Conservation (phyloP, 2,329 filamentous ascomycete species). For the Akanthomyces lecanii region DNA sequence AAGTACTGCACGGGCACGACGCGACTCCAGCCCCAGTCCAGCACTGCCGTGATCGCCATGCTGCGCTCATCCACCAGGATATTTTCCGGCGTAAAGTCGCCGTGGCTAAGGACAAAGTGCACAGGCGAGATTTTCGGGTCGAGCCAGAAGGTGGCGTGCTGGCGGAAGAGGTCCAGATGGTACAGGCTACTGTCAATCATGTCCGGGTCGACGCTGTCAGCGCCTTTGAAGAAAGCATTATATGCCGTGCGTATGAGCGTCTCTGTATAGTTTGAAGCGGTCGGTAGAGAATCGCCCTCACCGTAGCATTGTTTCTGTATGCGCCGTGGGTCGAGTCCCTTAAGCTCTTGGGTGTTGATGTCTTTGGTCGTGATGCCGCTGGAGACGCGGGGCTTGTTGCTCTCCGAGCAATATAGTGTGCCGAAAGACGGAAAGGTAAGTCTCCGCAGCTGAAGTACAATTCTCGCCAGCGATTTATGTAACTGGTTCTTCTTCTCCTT, state of each 20-base stretch:
- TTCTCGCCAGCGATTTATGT: slow-evolving; percentile 16
- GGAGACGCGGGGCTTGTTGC: slow-evolving; percentile 15
- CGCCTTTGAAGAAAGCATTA: slow-evolving; percentile 23
- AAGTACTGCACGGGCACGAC: slow-evolving; percentile 22
- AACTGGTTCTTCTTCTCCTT: slow-evolving; percentile 4
- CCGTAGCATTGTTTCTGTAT: slow-evolving; percentile 19
- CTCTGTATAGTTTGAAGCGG: slow-evolving; percentile 23
- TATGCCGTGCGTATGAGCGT: slow-evolving; percentile 25
- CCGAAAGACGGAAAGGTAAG: slow-evolving; percentile 21
- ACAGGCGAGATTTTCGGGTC: slow-evolving; percentile 17
- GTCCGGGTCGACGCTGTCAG: slow-evolving; percentile 19
- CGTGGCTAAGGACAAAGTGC: slow-evolving; percentile 26
- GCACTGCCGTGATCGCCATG: slow-evolving; percentile 16
- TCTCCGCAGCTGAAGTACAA: slow-evolving; percentile 18
- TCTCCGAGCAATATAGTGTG: slow-evolving; percentile 7
- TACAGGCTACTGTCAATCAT: slow-evolving; percentile 24
- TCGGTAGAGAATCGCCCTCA: slow-evolving; percentile 16
- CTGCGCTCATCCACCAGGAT: slow-evolving; percentile 19
- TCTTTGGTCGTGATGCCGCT: slow-evolving; percentile 19
- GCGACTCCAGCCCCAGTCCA: slow-evolving; percentile 24
- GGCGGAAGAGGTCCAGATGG: slow-evolving; percentile 22
- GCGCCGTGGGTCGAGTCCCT: slow-evolving; percentile 22
- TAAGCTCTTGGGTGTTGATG: slow-evolving; percentile 26
- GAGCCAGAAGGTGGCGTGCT: slow-evolving; percentile 16
- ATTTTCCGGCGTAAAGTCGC: slow-evolving; percentile 24